A percentile compares a stretch with the other conserved stretches of the same genome.
phyloP scores from a whole-genome alignment of 441 rosid genomes.

The Pelargonium myrrhifolium region DNA sequence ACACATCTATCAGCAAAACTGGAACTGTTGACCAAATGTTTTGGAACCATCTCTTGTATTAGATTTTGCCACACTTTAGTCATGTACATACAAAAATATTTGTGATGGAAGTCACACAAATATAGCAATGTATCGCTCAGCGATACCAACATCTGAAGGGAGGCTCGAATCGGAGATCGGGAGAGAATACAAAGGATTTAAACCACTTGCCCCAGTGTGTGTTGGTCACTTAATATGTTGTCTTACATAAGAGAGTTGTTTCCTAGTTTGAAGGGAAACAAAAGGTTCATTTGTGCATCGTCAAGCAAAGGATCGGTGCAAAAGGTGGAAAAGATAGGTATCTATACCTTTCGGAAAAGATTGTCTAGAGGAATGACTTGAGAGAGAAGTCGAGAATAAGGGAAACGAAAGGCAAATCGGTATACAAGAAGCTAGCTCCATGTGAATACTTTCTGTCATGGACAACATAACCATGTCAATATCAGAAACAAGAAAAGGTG shows the following conservation, averaged over 20 bases:
- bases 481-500: constrained; percentile 8
- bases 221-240: too few species aligned
- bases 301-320: not conserved
- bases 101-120: too few species aligned
- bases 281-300: not conserved
- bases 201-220: too few species aligned
- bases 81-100: too few species aligned
- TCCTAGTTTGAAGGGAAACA: not conserved
- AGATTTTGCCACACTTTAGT: too few species aligned
- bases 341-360: constrained; percentile 17
- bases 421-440: constrained; percentile 7
- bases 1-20: not conserved
- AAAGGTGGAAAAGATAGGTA: constrained; percentile 1
- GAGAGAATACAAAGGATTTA: too few species aligned
- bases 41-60: too few species aligned
- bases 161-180: too few species aligned
- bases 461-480: constrained; percentile 11
- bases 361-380: constrained; percentile 20
- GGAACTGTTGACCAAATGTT: too few species aligned
- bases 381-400: constrained; percentile 22
- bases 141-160: too few species aligned
- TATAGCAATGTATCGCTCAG: too few species aligned
- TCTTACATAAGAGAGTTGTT: not conserved
- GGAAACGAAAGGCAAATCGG: constrained; percentile 10
- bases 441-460: not conserved